phyloP scores from a whole-genome alignment of 164 flowering plant genomes.

The Dillenia turbinata region DNA sequence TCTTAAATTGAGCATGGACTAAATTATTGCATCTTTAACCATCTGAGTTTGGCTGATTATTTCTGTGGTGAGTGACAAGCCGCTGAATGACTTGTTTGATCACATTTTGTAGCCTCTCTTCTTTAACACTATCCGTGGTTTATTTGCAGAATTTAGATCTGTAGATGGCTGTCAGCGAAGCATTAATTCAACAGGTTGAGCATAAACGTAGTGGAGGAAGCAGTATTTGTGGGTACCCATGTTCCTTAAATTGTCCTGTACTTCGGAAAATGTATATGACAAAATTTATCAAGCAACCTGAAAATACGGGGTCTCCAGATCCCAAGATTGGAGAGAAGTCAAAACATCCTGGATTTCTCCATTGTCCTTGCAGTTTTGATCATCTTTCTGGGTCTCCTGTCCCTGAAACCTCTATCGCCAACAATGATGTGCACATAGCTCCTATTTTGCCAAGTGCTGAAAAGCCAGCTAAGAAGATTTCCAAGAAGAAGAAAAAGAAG shows the following conservation, averaged over 20 bases:
- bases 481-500: slow-evolving; percentile 7
- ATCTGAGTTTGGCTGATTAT: too few relatives aligned
- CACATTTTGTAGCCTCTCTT: too few relatives aligned
- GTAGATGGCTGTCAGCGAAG: slow-evolving; percentile 1
- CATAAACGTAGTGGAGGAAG: slow-evolving; percentile 2
- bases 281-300: slow-evolving; percentile 4
- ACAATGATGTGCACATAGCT: neutral
- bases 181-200: slow-evolving; percentile 5
- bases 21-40: too few relatives aligned
- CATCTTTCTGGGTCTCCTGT: neutral
- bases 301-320: slow-evolving; percentile 4
- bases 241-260: slow-evolving; percentile 9
- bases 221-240: slow-evolving; percentile 8
- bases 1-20: too few relatives aligned
- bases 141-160: neutral
- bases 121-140: too few relatives aligned
- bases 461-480: slow-evolving; percentile 5
- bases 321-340: neutral
- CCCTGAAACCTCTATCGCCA: neutral
- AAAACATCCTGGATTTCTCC: neutral
- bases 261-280: slow-evolving; percentile 8
- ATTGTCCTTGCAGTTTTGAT: slow-evolving; percentile 1
- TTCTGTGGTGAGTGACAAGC: too few relatives aligned
- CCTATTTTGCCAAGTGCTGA: slow-evolving; percentile 4
- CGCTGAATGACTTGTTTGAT: too few relatives aligned